phyloP scores from a whole-genome alignment of 345 rosid genomes.

The Populus nigra region DNA sequence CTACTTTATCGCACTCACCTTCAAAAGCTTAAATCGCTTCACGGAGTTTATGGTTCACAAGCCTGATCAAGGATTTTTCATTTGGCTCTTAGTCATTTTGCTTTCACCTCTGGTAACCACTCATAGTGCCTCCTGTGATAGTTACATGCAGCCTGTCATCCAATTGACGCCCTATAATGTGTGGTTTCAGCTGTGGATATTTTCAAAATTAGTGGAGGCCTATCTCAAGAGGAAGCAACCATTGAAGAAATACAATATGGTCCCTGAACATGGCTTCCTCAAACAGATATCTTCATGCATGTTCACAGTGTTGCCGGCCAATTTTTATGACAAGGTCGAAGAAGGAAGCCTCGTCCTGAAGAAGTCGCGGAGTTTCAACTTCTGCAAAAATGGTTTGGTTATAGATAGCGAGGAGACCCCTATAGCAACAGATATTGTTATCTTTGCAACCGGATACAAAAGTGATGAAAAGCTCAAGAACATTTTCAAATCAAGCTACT shows the following conservation, averaged over 20 bases:
- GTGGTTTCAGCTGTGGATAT: conserved; percentile 28
- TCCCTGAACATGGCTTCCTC: conserved; percentile 25
- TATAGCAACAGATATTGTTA: conserved; percentile 22
- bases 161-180: background rate
- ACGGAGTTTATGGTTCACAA: conserved; percentile 40
- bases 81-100: conserved; percentile 19
- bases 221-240: conserved; percentile 26
- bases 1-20: background rate
- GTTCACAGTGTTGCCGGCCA: conserved; percentile 24
- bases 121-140: background rate
- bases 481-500: conserved; percentile 27
- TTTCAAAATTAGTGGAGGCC: conserved; percentile 24
- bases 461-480: conserved; percentile 30
- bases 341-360: conserved; percentile 34
- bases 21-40: conserved; percentile 32
- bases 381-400: conserved; percentile 28
- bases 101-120: conserved; percentile 39
- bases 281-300: conserved; percentile 24
- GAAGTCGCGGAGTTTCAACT: conserved; percentile 21
- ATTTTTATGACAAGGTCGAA: conserved; percentile 27
- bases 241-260: conserved; percentile 28
- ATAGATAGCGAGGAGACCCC: conserved; percentile 10
- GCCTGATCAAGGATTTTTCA: conserved; percentile 41
- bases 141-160: background rate
- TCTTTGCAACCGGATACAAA: conserved; percentile 38